Percentiles rank a stretch among this genome's conserved stretches.
These are phyloP conservation scores for Monosporozyma unispora DNA, from an alignment of 805 yeast species.

Conservation along the genomic window DNA sequence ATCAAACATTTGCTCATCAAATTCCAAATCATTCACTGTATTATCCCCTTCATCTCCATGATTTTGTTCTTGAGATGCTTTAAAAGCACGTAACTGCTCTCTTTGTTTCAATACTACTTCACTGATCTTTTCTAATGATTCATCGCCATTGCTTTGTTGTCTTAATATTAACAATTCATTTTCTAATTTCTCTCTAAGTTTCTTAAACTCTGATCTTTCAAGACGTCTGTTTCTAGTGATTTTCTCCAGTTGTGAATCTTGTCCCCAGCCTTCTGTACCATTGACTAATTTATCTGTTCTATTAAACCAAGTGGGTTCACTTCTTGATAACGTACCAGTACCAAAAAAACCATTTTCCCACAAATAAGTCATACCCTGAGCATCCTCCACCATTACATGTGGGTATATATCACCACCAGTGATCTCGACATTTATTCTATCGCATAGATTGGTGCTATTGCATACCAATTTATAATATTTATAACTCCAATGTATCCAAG, in stretches of 20 bases:
- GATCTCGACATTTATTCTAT: constrained; percentile 23
- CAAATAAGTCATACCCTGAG: constrained; percentile 42
- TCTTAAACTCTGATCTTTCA: constrained; percentile 65
- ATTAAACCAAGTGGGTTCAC: constrained; percentile 86
- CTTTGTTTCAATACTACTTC: constrained; percentile 27
- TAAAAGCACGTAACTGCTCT: constrained; percentile 23
- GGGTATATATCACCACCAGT: constrained; percentile 29
- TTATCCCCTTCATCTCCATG: constrained; percentile 5
- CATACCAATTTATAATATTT: constrained; percentile 20
- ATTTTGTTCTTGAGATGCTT: constrained; percentile 22
- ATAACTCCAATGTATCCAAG: constrained; percentile 44
- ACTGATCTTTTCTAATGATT: constrained; percentile 21
- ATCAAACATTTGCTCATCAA: constrained; percentile 29
- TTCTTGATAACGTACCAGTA: constrained; percentile 78
- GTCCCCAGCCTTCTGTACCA: constrained; percentile 21
- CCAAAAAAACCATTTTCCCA: constrained; percentile 93
- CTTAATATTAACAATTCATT: constrained; percentile 35
- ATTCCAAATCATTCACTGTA: constrained; percentile 4
- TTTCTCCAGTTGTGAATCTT: constrained; percentile 46
- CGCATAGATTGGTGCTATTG: constrained; percentile 4
- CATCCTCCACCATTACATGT: constrained; percentile 31
- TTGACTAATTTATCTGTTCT: constrained; percentile 53
- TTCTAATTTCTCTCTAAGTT: constrained; percentile 55
- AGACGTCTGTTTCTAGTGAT: constrained; percentile 63
- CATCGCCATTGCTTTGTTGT: constrained; percentile 26